phyloP scores from a whole-genome alignment of 169 alveolate genomes.

The Plasmodium gonderi region DNA sequence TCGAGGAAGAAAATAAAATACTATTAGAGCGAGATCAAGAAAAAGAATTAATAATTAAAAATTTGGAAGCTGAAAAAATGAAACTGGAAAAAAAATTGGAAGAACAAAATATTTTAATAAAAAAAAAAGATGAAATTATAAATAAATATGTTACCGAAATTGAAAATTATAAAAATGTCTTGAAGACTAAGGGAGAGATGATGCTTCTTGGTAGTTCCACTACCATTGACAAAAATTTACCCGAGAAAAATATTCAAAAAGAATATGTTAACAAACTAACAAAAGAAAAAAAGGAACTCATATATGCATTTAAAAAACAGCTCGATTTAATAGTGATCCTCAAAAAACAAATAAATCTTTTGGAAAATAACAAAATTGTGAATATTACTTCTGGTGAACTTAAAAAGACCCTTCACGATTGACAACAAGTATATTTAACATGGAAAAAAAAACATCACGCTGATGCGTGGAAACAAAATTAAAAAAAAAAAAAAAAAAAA shows the following conservation, averaged over 20 bases:
- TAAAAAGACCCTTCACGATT: conserved; percentile 38
- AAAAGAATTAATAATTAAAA: not conserved
- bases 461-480: not conserved
- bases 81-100: conserved; percentile 47
- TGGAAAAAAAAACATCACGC: not conserved
- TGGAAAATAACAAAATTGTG: conserved; percentile 51
- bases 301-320: conserved; percentile 60
- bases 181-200: conserved; percentile 59
- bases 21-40: conserved; percentile 21
- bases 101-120: conserved; percentile 21
- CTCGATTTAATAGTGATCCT: conserved; percentile 47
- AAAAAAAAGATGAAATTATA: conserved; percentile 46
- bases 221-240: conserved; percentile 17
- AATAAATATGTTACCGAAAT: conserved; percentile 37
- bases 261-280: conserved; percentile 39
- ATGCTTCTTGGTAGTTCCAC: conserved; percentile 12
- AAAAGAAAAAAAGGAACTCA: conserved; percentile 61
- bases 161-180: conserved; percentile 55
- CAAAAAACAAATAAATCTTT: conserved; percentile 56
- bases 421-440: not conserved
- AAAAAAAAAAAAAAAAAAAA: not conserved
- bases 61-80: conserved; percentile 16
- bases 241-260: conserved; percentile 43
- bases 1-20: conserved; percentile 51
- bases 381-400: conserved; percentile 45